Base-by-base conservation (phyloP, 163 green algal genomes). In the Chlorella variabilis region DNA sequence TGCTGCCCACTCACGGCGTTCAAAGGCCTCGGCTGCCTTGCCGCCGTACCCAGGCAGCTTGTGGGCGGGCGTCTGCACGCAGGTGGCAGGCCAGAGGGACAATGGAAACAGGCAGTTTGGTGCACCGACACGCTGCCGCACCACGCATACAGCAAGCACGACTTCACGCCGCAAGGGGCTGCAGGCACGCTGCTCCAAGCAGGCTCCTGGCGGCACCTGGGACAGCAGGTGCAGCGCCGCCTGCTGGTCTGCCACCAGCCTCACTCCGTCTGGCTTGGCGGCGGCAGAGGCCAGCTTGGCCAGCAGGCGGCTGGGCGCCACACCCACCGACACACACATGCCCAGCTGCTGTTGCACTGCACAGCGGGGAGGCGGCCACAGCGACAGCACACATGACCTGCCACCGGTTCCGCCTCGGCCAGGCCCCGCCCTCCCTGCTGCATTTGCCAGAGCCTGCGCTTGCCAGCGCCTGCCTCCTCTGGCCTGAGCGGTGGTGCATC, bases 241-340 rank as follows among this genome's bases (percentile, higher is more conserved):
- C 38, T 15, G 20, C 39, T 63, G 59, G 31, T 63, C 41, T 39
- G 87, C 54, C 39, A 81, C 65, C 2, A 58, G 20, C n/a, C 88
- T 41, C 29, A 85, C 21, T 18, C 90, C 90, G 67, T 93, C 85
- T 15, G 91, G 91, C 83, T 94, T 94, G 70, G 85, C 84, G 6
- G 71, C 59, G 2, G 83, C 69, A 18, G 85, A 90, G 3, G 88
- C 86, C 77, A 94, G 80, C 84, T 94, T 94, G 70, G 91, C 91
- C 33, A 94, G 77, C 75, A 94, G 83, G 79, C 90, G 90, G 79
- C 91, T 93, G 39, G 51, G 58, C 6, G 87, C 87, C 0, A 91
- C 77, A 21, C 91, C 82, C 36, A 93, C 82, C 17, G 80, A 89
- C 23, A 90, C 77, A 2, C 20, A 56, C 38, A 93, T 69, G 20